Conservation (phyloP, 768 basidiomycete species). For the Tricholoma saponaceum region DNA sequence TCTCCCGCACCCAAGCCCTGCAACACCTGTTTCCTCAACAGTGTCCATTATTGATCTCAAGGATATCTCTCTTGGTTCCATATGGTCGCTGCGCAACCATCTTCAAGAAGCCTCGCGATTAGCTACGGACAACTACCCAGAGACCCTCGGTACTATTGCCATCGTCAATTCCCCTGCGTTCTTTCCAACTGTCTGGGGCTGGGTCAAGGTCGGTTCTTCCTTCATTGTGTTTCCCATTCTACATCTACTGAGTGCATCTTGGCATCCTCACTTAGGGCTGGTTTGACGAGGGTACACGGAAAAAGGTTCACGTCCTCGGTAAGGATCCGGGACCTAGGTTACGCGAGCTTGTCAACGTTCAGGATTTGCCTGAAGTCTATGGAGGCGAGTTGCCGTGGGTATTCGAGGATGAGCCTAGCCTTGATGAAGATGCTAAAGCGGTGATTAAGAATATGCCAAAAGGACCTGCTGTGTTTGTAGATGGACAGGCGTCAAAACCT, state of each 20-base stretch:
- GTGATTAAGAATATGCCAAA: constrained; percentile 50
- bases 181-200: constrained; percentile 80
- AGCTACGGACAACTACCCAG: constrained; percentile 79
- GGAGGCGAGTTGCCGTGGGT: constrained; percentile 74
- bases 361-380: constrained; percentile 61
- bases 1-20: constrained; percentile 47
- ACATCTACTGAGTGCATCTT: no score
- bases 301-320: constrained; percentile 74
- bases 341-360: constrained; percentile 37
- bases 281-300: constrained; percentile 77
- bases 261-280: constrained; percentile 43
- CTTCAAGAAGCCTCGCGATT: constrained; percentile 72
- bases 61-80: constrained; percentile 50
- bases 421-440: constrained; percentile 52
- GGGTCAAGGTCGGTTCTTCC: constrained; percentile 59
- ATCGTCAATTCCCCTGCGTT: constrained; percentile 80
- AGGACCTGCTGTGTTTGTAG: constrained; percentile 47
- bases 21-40: constrained; percentile 56
- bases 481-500: constrained; percentile 35
- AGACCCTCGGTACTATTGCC: constrained; percentile 63
- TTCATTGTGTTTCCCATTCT: not conserved
- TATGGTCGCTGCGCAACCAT: constrained; percentile 70
- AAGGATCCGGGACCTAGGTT: constrained; percentile 53
- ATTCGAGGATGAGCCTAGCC: constrained; percentile 60
- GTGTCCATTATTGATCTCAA: constrained; percentile 71